These are phyloP conservation scores for Pichia sp. DNA, from an alignment of 1,139 yeast species.

Conservation along the genomic window DNA sequence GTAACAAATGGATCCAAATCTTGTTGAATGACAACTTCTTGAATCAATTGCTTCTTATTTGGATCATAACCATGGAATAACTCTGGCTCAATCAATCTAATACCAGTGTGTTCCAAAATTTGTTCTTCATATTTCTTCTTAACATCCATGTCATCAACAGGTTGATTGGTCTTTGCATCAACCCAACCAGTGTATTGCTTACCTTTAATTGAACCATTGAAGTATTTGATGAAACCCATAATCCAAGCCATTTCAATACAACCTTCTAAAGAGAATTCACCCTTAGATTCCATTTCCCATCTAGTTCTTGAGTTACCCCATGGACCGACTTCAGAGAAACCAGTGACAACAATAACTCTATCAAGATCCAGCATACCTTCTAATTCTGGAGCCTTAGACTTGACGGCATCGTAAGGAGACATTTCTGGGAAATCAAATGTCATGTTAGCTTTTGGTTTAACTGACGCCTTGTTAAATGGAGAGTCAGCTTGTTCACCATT, in stretches of 20 bases:
- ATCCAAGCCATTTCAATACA: conserved; percentile 99
- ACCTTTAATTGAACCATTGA: conserved; percentile 86
- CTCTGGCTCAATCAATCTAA: conserved; percentile 93
- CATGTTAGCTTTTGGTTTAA: conserved; percentile 92
- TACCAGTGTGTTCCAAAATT: conserved; percentile 90
- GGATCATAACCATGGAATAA: conserved; percentile 92
- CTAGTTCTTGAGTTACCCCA: conserved; percentile 99
- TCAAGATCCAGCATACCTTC: conserved; percentile 92
- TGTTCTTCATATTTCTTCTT: conserved; percentile 84
- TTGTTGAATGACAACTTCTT: conserved; percentile 93
- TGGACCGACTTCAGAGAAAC: conserved; percentile 97
- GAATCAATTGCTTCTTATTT: conserved; percentile 81
- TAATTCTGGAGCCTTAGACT: conserved; percentile 61
- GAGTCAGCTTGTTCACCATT: conserved; percentile 87
- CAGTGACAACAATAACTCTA: conserved; percentile 87
- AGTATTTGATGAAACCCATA: conserved; percentile 92
- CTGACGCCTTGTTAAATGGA: conserved; percentile 65
- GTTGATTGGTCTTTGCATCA: conserved; percentile 85
- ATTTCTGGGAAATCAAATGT: conserved; percentile 87
- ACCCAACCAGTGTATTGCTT: conserved; percentile 91
- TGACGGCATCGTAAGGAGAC: conserved; percentile 69
- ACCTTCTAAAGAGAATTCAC: conserved; percentile 97
- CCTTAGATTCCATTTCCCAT: conserved; percentile 98
- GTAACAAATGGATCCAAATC: conserved; percentile 94
- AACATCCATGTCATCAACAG: conserved; percentile 91